Evolutionary conservation across 768 basidiomycete species (phyloP), one percentile per base, ranked within the genome.

Genomic region (Suillus ampliporus): DNA sequence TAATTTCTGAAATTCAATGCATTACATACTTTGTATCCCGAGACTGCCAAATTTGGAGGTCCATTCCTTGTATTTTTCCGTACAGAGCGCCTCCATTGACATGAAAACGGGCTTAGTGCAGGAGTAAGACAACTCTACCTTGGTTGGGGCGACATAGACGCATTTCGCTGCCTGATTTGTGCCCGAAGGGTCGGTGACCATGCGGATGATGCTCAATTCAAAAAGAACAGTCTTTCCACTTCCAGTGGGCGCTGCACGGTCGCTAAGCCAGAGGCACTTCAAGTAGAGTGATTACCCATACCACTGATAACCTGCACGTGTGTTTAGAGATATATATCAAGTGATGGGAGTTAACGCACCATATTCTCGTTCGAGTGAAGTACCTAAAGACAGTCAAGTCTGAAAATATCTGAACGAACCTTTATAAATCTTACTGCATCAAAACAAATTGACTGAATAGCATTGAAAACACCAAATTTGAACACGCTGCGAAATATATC

Each of bases 221-320:
- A 99, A 99, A 34, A 99, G 77, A 10, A 91, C 94, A 0, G 97
- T 99, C 76, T 99, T 99, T 34, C 97, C 97, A 57, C 94, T 93
- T 34, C 96, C 95, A 15, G 97, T 99, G 0, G 97, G 97, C 3
- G 97, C 96, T 94, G 71, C 56, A 54, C 28, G 48, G 11, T 40
- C 26, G 3, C 40, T 56, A 40, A 48, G 34, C 63, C 52, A 57
- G 54, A 70, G 43, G 26, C 17, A 64, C 34, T 19, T 8, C 41
- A 19, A 37, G 47, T 23, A 64, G 61, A 65, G 44, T 57, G 21
- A 44, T 17, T 21, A 57, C 50, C 67, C 69, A 35, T 74, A 91
- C 88, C 90, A 68, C 89, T 91, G 51, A 92, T 83, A 59, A 92
- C 87, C 92, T 94, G 54, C 5, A 26, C 40, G 44, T 9, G 26